phyloP scores from a whole-genome alignment of 2,329 filamentous ascomycete genomes.

The Colletotrichum lupini region DNA sequence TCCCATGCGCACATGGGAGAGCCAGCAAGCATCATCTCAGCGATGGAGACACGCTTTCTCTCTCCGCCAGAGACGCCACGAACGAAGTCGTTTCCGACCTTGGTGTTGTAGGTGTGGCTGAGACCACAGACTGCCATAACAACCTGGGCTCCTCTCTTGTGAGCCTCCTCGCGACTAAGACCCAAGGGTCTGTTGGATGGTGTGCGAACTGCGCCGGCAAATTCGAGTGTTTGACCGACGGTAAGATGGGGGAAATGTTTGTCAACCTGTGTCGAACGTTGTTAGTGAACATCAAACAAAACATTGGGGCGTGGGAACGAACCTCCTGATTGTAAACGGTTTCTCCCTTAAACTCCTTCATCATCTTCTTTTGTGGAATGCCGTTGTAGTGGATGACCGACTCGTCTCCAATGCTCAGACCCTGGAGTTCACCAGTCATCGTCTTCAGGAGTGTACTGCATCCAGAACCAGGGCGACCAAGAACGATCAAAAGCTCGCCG shows the following conservation, averaged over 20 bases:
- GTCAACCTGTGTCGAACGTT: constrained; percentile 59
- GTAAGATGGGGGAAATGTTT: constrained; percentile 83
- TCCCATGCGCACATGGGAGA: constrained; percentile 73
- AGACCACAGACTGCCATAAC: constrained; percentile 80
- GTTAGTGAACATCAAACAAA: background rate
- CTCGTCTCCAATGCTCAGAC: constrained; percentile 61
- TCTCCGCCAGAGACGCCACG: constrained; percentile 79
- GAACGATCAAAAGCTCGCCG: constrained; percentile 76
- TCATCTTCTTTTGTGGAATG: constrained; percentile 63
- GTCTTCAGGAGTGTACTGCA: constrained; percentile 74
- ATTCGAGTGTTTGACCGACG: constrained; percentile 78
- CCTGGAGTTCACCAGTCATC: constrained; percentile 69
- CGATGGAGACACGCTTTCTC: constrained; percentile 84
- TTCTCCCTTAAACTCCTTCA: constrained; percentile 71
- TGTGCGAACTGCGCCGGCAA: constrained; percentile 76
- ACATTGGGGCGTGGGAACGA: background rate
- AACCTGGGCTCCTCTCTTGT: constrained; percentile 71
- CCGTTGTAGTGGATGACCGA: constrained; percentile 73
- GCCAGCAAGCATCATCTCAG: constrained; percentile 77
- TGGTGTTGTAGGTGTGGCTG: constrained; percentile 77
- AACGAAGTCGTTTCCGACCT: constrained; percentile 80
- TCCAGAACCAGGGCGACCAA: constrained; percentile 74
- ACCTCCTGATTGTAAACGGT: constrained; percentile 81
- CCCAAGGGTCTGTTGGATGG: constrained; percentile 73
- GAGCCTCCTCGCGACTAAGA: constrained; percentile 69